Evolutionary conservation across 1,139 yeast genomes (phyloP), one percentile per base, ranked within the genome.

Genomic region (Candida neerlandica): DNA sequence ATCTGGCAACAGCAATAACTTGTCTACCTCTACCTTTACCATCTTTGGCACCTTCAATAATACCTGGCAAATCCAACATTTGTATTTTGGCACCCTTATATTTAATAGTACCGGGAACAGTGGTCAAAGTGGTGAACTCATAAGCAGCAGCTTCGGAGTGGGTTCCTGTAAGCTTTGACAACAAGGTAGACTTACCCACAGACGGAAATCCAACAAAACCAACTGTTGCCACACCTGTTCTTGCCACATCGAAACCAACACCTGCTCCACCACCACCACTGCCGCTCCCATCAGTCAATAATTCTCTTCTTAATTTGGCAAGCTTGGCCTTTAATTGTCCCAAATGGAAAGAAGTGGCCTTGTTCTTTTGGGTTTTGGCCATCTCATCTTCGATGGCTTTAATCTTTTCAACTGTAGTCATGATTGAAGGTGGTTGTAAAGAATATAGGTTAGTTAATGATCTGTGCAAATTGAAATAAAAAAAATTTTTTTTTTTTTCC

Each of bases 21-120:
- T 94, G 99, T 61, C 86, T 89, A 81, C 99, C 99, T 77, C 99
- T 85, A 76, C 99, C 99, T 69, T 92, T 89, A 72, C 99, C 99
- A 64, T 94, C 98, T 61, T 92, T 92, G 51, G 99, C 99, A 69
- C 99, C 99, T 70, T 95, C 98, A 60, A 94, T 94, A 63, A 94
- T 94, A 67, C 99, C 99, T 3, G 99, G 99, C 61, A 94, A 80
- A 81, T 94, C 99, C 64, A 94, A 77, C 96, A 95, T 90, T 73
- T 94, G 99, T 58, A 94, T 86, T 74, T 90, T 92, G 45, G 99
- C 98, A 63, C 99, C 99, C 61, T 91, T 90, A 66, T 90, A 92
- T 68, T 89, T 87, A 64, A 94, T 90, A 44, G 90, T 89, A 69
- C 99, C 99, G 0, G 98, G 98, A 50, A 94, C 98, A 0, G 99